Conservation (phyloP, 805 yeast genomes). For the Yamadazyma laniorum region DNA sequence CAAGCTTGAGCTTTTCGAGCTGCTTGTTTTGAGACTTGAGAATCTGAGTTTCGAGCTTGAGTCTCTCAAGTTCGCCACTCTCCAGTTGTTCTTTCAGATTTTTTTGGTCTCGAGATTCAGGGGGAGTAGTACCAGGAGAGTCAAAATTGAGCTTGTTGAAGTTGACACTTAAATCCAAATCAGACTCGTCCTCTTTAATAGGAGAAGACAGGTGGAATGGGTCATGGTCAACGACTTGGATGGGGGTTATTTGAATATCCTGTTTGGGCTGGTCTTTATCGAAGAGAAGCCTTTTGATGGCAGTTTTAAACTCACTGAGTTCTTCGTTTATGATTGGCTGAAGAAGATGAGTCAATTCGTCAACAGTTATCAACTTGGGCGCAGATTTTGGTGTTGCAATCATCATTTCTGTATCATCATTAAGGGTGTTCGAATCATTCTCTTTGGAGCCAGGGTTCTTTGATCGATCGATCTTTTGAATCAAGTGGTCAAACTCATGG, state of each 20-base stretch:
- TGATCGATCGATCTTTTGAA: slow-evolving; percentile 4
- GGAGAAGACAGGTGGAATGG: slow-evolving; percentile 2
- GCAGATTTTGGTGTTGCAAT: slow-evolving; percentile 6
- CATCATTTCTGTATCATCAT: slow-evolving; percentile 13
- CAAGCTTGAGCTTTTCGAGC: slow-evolving; percentile 7
- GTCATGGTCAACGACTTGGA: not conserved
- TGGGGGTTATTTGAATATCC: not conserved
- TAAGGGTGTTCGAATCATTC: slow-evolving; percentile 4
- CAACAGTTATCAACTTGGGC: slow-evolving; percentile 8
- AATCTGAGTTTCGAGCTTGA: slow-evolving; percentile 1
- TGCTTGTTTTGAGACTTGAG: not conserved
- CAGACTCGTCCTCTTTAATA: slow-evolving; percentile 11
- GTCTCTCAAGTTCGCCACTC: slow-evolving; percentile 4
- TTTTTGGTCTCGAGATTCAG: slow-evolving; percentile 12
- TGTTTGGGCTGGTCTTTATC: slow-evolving; percentile 2
- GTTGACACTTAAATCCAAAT: slow-evolving; percentile 5
- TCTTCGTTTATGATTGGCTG: slow-evolving; percentile 19
- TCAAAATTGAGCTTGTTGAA: slow-evolving; percentile 8
- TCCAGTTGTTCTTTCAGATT: slow-evolving; percentile 3
- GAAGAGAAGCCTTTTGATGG: slow-evolving; percentile 5
- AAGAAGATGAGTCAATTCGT: slow-evolving; percentile 16
- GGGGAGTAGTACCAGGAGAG: slow-evolving; percentile 35
- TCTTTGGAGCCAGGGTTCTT: not conserved
- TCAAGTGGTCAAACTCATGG: slow-evolving; percentile 4
- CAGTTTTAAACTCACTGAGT: slow-evolving; percentile 17